Evolutionary conservation across 257 asterid genomes (phyloP), one percentile per base, ranked within the genome.

Genomic region (Lithospermum erythrorhizon): DNA sequence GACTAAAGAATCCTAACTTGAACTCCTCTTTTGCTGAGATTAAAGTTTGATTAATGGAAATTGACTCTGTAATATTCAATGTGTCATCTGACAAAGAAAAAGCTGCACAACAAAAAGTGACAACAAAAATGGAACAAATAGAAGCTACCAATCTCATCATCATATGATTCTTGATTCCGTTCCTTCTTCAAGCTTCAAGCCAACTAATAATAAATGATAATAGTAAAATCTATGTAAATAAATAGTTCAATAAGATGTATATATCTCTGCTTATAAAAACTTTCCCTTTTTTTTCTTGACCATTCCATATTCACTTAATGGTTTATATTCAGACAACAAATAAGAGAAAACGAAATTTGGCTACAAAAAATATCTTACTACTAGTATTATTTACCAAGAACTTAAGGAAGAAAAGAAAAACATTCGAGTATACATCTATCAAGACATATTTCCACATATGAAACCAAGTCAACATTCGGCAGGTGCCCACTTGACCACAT

Each of bases 1-100:
- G 72, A 37, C 49, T 61, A 62, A 79, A 72, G 63, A 75, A 72
- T 8, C 81, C 83, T 68, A 78, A 47, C 23, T 68, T 73, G 49
- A 69, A 78, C 8, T 6, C 64, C 8, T 73, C 74, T 10, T 58
- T 64, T 0, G 82, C 52, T 49, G 86, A 81, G 30, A 77, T 25
- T 25, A 56, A 19, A 5, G 37, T 17, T 30, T 56, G 37, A 18
- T 56, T 56, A n/a, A 56, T 1, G 24, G 60, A 22, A 14, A 56
- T 8, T 13, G 35, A 56, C 60, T 23, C 19, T 9, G 60, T 23
- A 11, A 14, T 23, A 19, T 56, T 56, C 21, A 56, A 23, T 3
- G 60, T 14, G 8, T 56, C 20, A 25, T 0, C 37, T 56, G 60
- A 27, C 32, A 56, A 14, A 19, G 60, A 56, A 41, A 22, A 17